Evolutionary conservation across 805 yeast species (phyloP), one percentile per base, ranked within the genome.

Genomic region (Clavispora carvajalis): DNA sequence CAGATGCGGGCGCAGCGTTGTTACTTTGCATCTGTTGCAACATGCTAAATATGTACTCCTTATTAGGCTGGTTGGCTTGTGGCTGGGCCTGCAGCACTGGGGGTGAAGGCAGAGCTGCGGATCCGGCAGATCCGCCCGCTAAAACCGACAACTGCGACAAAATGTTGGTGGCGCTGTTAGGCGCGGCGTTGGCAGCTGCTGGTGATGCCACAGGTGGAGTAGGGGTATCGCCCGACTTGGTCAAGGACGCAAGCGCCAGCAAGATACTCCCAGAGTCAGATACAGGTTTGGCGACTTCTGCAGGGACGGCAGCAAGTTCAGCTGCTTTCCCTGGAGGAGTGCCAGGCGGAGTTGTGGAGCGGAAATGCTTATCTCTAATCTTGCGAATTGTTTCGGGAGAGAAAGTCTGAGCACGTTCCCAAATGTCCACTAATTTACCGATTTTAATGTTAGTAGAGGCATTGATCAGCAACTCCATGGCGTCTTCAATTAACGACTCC

Each of bases 351-450:
- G 95, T 82, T 8, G 80, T 74, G 12, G 88, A 67, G 37, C 63
- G 65, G 54, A 82, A 84, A 59, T 76, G 76, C 55, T 76, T 80
- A 10, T 69, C 61, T 57, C 81, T 76, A 43, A 87, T 73, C 15
- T 72, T 58, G 34, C 71, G 62, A 40, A 93, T 67, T 23, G 73
- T 65, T 30, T 71, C 69, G 33, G 76, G 74, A 40, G 71, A 70
- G 64, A 93, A 91, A 12, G 96, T 84, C 33, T 78, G 79, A 26
- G 89, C 83, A 48, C 86, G 80, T 51, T 80, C 86, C 99, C 99
- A 93, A 54, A 93, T 90, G 48, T 87, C 95, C 49, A 93, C 76
- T 51, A 93, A 73, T 63, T 89, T 91, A 54, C 80, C 70, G 52
- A 89, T 77, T 61, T 90, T 93, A 44, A 79, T 88, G 57, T 50